These are phyloP conservation scores for Periglandula ipomoeae DNA, from an alignment of 2,329 filamentous ascomycete species.

Conservation along the genomic window DNA sequence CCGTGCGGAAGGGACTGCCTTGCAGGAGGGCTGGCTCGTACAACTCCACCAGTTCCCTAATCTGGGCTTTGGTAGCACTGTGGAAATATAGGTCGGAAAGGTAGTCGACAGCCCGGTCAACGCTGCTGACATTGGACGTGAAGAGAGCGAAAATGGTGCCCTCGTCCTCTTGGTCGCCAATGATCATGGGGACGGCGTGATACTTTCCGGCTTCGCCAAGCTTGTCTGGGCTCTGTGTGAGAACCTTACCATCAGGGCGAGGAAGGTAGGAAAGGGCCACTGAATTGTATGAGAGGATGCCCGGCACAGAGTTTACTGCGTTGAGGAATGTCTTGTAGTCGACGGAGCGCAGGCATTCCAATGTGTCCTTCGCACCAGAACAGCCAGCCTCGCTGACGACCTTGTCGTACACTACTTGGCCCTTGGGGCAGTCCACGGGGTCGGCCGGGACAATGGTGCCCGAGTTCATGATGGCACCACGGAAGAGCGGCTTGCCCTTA, in stretches of 20 bases:
- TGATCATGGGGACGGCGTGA: conserved; percentile 19
- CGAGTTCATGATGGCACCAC: conserved; percentile 7
- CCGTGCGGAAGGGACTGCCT: conserved; percentile 66
- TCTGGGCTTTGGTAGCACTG: conserved; percentile 36
- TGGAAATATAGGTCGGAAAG: conserved; percentile 52
- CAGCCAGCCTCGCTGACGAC: conserved; percentile 1
- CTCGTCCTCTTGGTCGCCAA: conserved; percentile 4
- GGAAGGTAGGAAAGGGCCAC: conserved; percentile 1
- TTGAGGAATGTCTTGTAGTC: conserved; percentile 44
- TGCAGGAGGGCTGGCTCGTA: conserved; percentile 48
- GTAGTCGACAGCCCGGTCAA: conserved; percentile 50
- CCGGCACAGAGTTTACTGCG: conserved; percentile 10
- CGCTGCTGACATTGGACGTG: conserved; percentile 42
- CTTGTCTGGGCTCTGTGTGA: conserved; percentile 16
- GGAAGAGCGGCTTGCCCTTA: conserved; percentile 3
- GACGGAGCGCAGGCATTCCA: conserved; percentile 25
- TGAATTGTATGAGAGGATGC: background rate
- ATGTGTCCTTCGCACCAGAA: conserved; percentile 29
- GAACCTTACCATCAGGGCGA: conserved; percentile 20
- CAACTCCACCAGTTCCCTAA: conserved; percentile 48
- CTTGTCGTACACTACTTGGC: background rate
- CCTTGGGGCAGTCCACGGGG: background rate
- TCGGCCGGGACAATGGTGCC: conserved; percentile 37
- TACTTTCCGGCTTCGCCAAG: conserved; percentile 48
- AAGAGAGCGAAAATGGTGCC: conserved; percentile 1